Evolutionary conservation across 306 rosid species (phyloP), one percentile per base, ranked within the genome.

Genomic region (Rosa chinensis): DNA sequence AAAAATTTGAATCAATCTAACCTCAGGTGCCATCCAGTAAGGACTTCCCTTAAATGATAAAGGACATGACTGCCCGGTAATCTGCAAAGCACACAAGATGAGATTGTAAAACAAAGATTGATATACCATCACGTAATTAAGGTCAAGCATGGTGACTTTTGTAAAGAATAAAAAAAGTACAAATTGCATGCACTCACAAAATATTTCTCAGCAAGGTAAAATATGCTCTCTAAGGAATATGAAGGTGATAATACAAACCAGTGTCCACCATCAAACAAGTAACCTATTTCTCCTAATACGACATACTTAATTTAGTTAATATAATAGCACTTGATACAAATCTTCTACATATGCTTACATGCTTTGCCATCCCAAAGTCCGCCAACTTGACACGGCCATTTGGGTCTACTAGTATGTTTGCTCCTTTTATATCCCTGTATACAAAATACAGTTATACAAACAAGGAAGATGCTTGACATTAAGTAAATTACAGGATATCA

Each of bases 11-110:
- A 84, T 70, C 32, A 44, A 74, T 79, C 77, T 73, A 77, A 96
- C 99, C 99, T 96, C 99, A 50, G 99, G 98, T 76, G 99, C 99
- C 99, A 96, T 96, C 99, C 99, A 96, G 79, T 91, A 96, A 73
- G 99, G 99, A 87, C 98, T 96, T 80, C 99, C 99, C 89, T 91
- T 93, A 86, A 93, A 90, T 69, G 99, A 96, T 81, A 96, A 84
- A 20, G 97, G 98, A 80, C 97, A 91, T 6, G 94, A 90, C 79
- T 93, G 93, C 74, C 99, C 98, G 8, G 90, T 85, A 67, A 96
- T 93, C 99, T 96, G 89, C 81, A 85, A 42, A 80, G 58, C 73
- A 85, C 37, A 72, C 43, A 78, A 80, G 50, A 74, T 79, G 47
- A 82, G 87, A 10, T 61, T 25, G 76, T 70, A 37, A 73, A 80